Conservation (phyloP, 2,329 filamentous ascomycete genomes). For the Stromatinia cepivora region DNA sequence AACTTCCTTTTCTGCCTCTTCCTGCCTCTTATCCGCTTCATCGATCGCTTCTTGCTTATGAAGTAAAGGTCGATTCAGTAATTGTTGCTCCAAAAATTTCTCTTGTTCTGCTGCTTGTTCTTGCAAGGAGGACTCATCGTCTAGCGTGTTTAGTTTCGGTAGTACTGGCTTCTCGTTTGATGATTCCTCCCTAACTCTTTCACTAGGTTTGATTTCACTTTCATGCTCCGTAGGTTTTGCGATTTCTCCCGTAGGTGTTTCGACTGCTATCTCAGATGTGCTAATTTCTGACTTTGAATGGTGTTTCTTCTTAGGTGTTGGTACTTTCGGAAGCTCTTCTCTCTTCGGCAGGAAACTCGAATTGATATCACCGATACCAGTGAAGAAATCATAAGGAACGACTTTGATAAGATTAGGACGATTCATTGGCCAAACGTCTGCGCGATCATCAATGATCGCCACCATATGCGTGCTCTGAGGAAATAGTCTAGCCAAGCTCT, state of each 20-base stretch:
- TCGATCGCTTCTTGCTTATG: conserved; percentile 91
- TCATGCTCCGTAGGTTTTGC: conserved; percentile 9
- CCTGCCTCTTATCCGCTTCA: conserved; percentile 68
- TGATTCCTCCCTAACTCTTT: conserved; percentile 16
- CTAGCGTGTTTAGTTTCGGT: conserved; percentile 52
- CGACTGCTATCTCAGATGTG: conserved; percentile 18
- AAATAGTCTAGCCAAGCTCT: conserved; percentile 87
- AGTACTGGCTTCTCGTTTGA: conserved; percentile 24
- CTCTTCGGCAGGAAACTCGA: conserved; percentile 91
- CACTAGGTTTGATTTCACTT: neutral
- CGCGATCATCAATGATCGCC: conserved; percentile 95
- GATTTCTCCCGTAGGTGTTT: conserved; percentile 11
- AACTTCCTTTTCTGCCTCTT: conserved; percentile 43
- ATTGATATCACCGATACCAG: conserved; percentile 98
- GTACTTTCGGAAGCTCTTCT: conserved; percentile 48
- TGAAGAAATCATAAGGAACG: conserved; percentile 94
- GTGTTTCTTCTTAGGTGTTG: conserved; percentile 32
- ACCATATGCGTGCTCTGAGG: conserved; percentile 99
- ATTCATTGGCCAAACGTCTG: conserved; percentile 92
- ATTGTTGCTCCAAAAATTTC: conserved; percentile 81
- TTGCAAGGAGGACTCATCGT: conserved; percentile 67
- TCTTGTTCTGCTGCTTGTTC: conserved; percentile 84
- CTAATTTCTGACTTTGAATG: conserved; percentile 22
- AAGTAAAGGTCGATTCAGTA: conserved; percentile 84
- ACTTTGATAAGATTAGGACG: conserved; percentile 93